These are phyloP conservation scores for Phialophora chinensis DNA, from an alignment of 2,329 filamentous ascomycete species.

Conservation along the genomic window DNA sequence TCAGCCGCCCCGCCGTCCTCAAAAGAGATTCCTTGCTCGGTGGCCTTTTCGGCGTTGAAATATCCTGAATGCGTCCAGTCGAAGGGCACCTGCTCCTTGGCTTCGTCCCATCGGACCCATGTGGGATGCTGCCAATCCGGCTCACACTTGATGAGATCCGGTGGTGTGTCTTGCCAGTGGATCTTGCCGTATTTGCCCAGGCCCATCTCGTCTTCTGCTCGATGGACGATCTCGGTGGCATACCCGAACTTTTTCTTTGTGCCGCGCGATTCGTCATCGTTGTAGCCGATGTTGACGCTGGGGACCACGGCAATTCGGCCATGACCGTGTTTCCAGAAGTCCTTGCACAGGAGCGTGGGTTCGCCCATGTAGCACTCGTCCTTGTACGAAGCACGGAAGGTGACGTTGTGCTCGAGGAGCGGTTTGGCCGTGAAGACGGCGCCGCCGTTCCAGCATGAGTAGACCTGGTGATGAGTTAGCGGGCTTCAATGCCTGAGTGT, in stretches of 20 bases:
- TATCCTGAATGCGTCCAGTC: slow-evolving; percentile 9
- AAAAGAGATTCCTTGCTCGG: neutral
- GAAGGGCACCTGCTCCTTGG: slow-evolving; percentile 8
- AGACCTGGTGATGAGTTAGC: slow-evolving; percentile 48
- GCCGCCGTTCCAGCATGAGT: slow-evolving; percentile 67
- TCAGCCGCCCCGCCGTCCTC: slow-evolving; percentile 15
- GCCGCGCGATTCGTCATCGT: slow-evolving; percentile 50
- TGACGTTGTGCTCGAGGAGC: slow-evolving; percentile 51
- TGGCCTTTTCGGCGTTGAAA: slow-evolving; percentile 7
- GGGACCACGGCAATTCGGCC: slow-evolving; percentile 63
- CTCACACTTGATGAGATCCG: slow-evolving; percentile 38
- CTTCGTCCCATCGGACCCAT: slow-evolving; percentile 17
- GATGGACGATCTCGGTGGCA: slow-evolving; percentile 39
- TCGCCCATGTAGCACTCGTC: slow-evolving; percentile 62
- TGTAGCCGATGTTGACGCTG: slow-evolving; percentile 62
- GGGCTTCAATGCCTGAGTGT: neutral
- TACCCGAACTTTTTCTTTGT: slow-evolving; percentile 61
- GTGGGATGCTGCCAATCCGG: slow-evolving; percentile 16
- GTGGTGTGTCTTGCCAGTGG: slow-evolving; percentile 37
- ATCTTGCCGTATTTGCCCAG: slow-evolving; percentile 22
- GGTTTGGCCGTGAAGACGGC: slow-evolving; percentile 57
- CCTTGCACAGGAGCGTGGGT: slow-evolving; percentile 63
- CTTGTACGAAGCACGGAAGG: slow-evolving; percentile 52
- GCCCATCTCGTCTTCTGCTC: slow-evolving; percentile 25
- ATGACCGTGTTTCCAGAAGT: slow-evolving; percentile 59